Evolutionary conservation across 176 grass and related monocot genomes (phyloP), one percentile per base, ranked within the genome.

Genomic region (Zea luxurians): DNA sequence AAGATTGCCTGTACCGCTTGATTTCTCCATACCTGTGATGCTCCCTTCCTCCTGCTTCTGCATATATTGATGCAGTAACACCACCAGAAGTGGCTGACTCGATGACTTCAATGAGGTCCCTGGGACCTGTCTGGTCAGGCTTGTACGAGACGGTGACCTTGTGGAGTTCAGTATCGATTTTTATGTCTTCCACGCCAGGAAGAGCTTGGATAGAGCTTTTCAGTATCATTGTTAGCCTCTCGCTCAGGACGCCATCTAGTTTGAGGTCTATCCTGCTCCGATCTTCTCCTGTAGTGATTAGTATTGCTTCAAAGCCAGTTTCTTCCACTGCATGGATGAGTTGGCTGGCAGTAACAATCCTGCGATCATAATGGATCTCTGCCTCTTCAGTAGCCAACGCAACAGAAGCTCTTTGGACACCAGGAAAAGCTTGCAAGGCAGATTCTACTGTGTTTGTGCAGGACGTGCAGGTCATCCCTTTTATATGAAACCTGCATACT

Each of bases 331-430:
- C 81, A 46, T 85, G 36, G 53, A 89, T 73, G 4, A 97, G 81
- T 78, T 81, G 83, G 81, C 16, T 45, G 37, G 78, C 64, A 80
- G 76, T 50, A 78, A 75, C 62, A 47, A 82, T 75, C 45, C 87
- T 89, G 12, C 42, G 83, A 65, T 97, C 74, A 90, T 93, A 97
- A 18, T 50, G 64, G 71, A 97, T 89, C 82, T 93, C 88, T 54
- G 93, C 90, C 83, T 97, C 93, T 89, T 97, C 88, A 83, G 86
- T 97, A 78, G 93, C 90, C 82, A 97, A 74, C 3, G 93, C 90
- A 79, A 93, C 90, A 2, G 78, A 82, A 71, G 93, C 93, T 73
- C 86, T 97, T 71, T 91, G 86, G 70, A 93, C 81, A 62, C 93
- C 93, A 46, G 78, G 74, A 84, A 97, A 55, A 71, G 66, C 78